Percentiles rank a stretch among this genome's conserved stretches.
These are phyloP conservation scores for Penicillium sp. DNA, from an alignment of 2,329 filamentous ascomycete genomes.

Conservation along the genomic window DNA sequence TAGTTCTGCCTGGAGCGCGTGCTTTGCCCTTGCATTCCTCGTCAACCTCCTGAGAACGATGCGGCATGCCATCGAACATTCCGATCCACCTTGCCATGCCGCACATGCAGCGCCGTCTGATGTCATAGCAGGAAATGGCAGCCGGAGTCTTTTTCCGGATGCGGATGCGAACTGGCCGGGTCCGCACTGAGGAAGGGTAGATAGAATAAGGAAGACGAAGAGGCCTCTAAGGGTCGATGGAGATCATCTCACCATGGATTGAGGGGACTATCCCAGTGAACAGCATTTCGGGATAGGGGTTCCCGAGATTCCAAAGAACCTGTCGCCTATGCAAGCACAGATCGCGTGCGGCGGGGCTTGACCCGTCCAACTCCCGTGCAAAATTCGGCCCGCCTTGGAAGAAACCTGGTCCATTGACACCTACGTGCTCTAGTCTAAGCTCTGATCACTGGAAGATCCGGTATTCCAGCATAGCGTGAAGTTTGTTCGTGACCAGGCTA, in stretches of 20 bases:
- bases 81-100: slow-evolving; percentile 9
- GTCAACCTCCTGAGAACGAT: slow-evolving; percentile 5
- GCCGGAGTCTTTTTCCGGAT: not conserved
- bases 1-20: not conserved
- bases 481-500: not conserved
- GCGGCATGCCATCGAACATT: slow-evolving; percentile 13
- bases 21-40: not conserved
- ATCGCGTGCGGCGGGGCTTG: not conserved
- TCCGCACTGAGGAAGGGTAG: no score
- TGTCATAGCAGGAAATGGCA: not conserved
- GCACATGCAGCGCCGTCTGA: not conserved
- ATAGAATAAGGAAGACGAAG: not conserved
- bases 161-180: not conserved
- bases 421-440: not conserved
- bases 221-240: not conserved
- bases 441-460: slow-evolving; percentile 1
- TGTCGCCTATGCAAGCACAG: not conserved
- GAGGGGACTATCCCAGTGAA: not conserved
- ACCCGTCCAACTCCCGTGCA: not conserved
- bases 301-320: not conserved
- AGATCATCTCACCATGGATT: not conserved
- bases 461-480: slow-evolving; percentile 13
- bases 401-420: not conserved
- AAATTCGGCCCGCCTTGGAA: not conserved
- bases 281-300: not conserved